These are phyloP conservation scores for Adansonia digitata DNA, from an alignment of 345 rosid genomes.

Conservation along the genomic window DNA sequence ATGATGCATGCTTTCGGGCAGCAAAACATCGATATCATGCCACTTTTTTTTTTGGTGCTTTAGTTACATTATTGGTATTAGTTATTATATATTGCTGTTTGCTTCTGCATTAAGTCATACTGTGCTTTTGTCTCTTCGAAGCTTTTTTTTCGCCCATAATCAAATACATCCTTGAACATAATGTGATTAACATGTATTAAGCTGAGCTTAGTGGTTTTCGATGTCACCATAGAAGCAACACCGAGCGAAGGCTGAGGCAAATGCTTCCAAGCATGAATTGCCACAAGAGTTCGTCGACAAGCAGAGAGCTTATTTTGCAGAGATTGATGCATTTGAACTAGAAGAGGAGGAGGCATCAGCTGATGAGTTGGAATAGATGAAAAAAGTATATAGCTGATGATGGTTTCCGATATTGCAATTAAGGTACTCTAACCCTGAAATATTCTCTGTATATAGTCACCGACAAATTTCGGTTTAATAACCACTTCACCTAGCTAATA, in stretches of 20 bases:
- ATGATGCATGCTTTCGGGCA: not conserved
- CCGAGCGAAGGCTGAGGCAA: not conserved
- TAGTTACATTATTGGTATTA: not conserved
- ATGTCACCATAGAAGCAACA: not conserved
- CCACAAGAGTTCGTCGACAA: constrained; percentile 8
- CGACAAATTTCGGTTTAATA: not conserved
- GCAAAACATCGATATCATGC: not conserved
- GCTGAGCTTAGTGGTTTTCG: not conserved
- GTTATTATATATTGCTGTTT: not conserved
- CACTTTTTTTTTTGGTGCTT: not conserved
- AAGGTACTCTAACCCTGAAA: not conserved
- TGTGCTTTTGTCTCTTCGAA: not conserved
- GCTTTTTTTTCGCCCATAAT: not conserved
- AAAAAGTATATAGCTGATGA: not conserved
- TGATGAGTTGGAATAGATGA: constrained; percentile 4
- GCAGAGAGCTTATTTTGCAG: constrained; percentile 3
- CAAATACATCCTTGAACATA: not conserved
- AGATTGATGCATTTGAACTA: constrained; percentile 2
- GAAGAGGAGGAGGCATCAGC: constrained; percentile 5
- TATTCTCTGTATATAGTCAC: not conserved
- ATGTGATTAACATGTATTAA: not conserved
- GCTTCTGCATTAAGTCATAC: not conserved
- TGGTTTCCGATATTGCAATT: not conserved
- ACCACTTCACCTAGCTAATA: not conserved
- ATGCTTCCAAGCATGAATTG: not conserved